Evolutionary conservation across 2,329 filamentous ascomycete species (phyloP), one percentile per base, ranked within the genome.

Genomic region (Helotiales sp.): DNA sequence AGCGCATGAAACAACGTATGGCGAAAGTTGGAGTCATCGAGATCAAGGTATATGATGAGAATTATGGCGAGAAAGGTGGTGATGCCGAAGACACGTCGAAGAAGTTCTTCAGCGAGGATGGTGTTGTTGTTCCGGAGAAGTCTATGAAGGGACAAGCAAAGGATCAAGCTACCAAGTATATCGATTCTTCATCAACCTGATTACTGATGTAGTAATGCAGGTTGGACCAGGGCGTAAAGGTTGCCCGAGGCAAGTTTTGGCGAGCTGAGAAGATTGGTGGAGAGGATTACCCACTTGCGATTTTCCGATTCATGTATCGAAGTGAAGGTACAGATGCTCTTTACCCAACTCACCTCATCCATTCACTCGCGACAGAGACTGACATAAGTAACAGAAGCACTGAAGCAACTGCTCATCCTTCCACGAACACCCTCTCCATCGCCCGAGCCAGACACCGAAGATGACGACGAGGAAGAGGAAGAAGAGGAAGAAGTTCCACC

Each of bases 241-340:
- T 24, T 3, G 15, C 22, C 2, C 38, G 38, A 38, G 48, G 52
- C 12, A 2, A 46, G 9, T 40, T 53, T 3, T 58, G n/a, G 12
- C 5, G 25, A 3, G 51, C 48, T 2, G 36, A 54, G 22, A 58
- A 52, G 51, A 59, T 52, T n/a, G 64, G 65, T 64, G 65, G 55
- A 61, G 68, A 40, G 3, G 57, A 60, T 25, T 49, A 60, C 27
- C 58, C 55, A 2, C 9, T 61, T 15, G 55, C 40, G 10, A 55
- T 52, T 17, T 69, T 66, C 49, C 53, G 25, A 10, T 70, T 70
- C 57, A 63, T 65, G 10, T 70, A 69, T 29, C 63, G 68, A 2
- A 60, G 60, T n/a, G 48, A 57, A 34, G 60, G 66, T 67, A 54
- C 17, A 61, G 52, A n/a, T 36, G 7, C 40, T 22, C 12, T 36